Percentiles rank a stretch among this genome's conserved stretches.
Evolutionary conservation across 768 basidiomycete species (phyloP).

Genomic region (Russula ochroleuca): DNA sequence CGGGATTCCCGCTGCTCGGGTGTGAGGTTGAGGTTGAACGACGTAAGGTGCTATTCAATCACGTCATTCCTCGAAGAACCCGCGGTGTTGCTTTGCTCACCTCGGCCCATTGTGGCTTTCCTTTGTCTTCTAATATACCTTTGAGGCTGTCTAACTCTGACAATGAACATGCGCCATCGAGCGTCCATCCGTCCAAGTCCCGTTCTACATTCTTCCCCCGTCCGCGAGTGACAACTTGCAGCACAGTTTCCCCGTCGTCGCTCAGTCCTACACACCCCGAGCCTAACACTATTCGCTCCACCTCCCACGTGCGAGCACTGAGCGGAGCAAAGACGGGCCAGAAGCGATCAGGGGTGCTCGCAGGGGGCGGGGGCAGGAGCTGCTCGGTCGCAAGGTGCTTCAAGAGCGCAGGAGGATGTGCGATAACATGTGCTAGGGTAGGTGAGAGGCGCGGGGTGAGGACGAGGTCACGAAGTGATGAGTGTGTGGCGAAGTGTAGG

Average conservation of each 20-base stretch:
- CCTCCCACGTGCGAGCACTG: constrained; percentile 56
- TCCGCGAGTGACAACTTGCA: constrained; percentile 57
- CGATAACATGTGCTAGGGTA: constrained; percentile 56
- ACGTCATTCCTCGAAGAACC: constrained; percentile 5
- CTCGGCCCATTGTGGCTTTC: constrained; percentile 30
- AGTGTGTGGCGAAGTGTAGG: constrained; percentile 50
- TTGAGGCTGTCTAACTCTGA: constrained; percentile 50
- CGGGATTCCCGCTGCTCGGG: constrained; percentile 74
- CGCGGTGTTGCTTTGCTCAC: constrained; percentile 12
- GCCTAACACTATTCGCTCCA: constrained; percentile 58
- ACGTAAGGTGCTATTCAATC: constrained; percentile 36
- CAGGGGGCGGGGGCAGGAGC: constrained; percentile 64
- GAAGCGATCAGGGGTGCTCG: constrained; percentile 62
- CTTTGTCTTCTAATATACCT: constrained; percentile 39
- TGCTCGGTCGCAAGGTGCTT: constrained; percentile 65
- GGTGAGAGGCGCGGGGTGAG: constrained; percentile 60
- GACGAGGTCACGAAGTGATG: constrained; percentile 51
- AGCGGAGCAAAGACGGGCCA: constrained; percentile 74
- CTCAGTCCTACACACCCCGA: constrained; percentile 45
- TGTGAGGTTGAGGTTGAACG: constrained; percentile 86
- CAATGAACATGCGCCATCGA: constrained; percentile 43
- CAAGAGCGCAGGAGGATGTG: constrained; percentile 69
- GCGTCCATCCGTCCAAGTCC: constrained; percentile 60
- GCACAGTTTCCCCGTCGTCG: constrained; percentile 50
- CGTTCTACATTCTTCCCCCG: constrained; percentile 56